Evolutionary conservation across 371 early-diverging fungal genomes (phyloP), one percentile per base, ranked within the genome.

Genomic region (Mucor piriformis): DNA sequence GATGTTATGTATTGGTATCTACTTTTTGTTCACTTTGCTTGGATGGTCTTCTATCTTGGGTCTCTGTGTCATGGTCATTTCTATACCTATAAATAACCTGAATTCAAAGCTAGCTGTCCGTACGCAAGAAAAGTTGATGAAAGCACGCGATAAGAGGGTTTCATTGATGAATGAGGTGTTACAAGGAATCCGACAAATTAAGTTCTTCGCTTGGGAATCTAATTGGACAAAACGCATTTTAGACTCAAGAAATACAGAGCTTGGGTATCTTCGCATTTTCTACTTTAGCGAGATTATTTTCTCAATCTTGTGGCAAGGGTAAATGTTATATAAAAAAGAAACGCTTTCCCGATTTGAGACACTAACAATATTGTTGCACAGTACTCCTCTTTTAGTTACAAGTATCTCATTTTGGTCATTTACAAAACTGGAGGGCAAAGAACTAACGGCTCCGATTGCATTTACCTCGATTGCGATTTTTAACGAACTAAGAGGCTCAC

Each of bases 141-240:
- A 69, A 34, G 61, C 72, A 2, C 71, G 79, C 6, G 81, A 81
- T 50, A 69, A 66, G 20, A 73, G 81, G 23, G 78, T 78, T 3
- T 66, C 71, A 6, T 51, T 81, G 20, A 78, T 74, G 73, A 74
- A 72, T 24, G 81, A 81, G 54, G 66, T 76, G 24, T 61, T 86
- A 20, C 76, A 82, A 57, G 84, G 82, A 21, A 82, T 86, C 42
- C 79, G 84, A 32, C 79, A 83, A 57, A 86, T 86, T 66, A 86
- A 86, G 54, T 84, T 84, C 47, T 86, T 86, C 70, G 83, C 86
- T 21, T 86, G 86, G 84, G 74, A 74, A 54, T 18, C 38, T 12
- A 47, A 65, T 2, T 74, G 74, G 74, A 52, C 71, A 20, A 64
- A 72, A 20, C 75, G 77, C 34, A 55, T 83, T 15, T 58, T 73